Evolutionary conservation across 371 early-diverging fungal species (phyloP), one percentile per base, ranked within the genome.

Genomic region (Mortierella sp.): DNA sequence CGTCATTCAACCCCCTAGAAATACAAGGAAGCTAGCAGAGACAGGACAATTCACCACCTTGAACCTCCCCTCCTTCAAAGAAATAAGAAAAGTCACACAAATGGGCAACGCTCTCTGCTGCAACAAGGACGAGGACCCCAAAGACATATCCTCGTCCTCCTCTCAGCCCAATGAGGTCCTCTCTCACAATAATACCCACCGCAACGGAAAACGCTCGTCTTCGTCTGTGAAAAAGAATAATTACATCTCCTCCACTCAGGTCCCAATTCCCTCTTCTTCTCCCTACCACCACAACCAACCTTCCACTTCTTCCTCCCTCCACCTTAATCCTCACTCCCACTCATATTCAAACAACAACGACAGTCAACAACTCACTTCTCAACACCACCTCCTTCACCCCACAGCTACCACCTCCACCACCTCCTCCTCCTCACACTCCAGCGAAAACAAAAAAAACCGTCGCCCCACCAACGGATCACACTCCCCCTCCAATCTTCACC

Each of bases 91-190:
- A 27, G 21, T 46, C 46, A 16, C 24, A 68, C 18, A 63, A 63
- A 68, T 68, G 68, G 68, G 68, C 68, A 68, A 68, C 68, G 24
- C 70, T 14, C 75, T 27, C 32, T 68, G 68, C 68, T 68, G 68
- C 41, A 24, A 68, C 3, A 6, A 24, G 24, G 43, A 68, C 8
- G 6, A 24, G 24, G 43, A 68, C 38, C 24, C 43, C 4, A 68
- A 68, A 18, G 68, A 68, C 24, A 10, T 41, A 41, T 41, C 43
- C 68, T 60, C 18, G 12, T 32, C 18, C 14, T 41, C 38, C 10
- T 68, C 68, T 21, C 68, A 41, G 38, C 41, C 38, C 60, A 55
- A n/a, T 7, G 68, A 38, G 68, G 41, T 21, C 68, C 21, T 38
- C 32, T 14, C 46, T 3, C 27, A 56, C 11, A 27, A 58, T 32